phyloP scores from a whole-genome alignment of 495 filamentous ascomycete genomes.

The Mytilinidion resinicola region DNA sequence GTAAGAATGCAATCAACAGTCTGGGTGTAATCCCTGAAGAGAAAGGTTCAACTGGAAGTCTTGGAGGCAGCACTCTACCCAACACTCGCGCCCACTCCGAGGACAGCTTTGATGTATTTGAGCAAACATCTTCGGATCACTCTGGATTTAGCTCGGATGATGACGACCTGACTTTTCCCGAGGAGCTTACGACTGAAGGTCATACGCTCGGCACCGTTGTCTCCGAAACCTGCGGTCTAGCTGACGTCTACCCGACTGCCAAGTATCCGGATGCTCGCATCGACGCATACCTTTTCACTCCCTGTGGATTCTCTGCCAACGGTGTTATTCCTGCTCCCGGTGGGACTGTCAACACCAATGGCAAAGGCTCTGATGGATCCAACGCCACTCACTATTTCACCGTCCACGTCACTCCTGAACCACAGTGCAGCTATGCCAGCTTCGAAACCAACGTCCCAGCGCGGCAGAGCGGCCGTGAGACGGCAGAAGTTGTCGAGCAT shows the following conservation, averaged over 20 bases:
- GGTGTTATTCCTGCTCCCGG: conserved; percentile 83
- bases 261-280: conserved; percentile 90
- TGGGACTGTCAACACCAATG: conserved; percentile 39
- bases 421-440: conserved; percentile 95
- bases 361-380: conserved; percentile 23
- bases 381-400: conserved; percentile 87
- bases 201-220: conserved; percentile 91
- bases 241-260: conserved; percentile 78
- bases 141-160: conserved; percentile 52
- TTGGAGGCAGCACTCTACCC: conserved; percentile 40
- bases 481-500: conserved; percentile 83
- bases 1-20: conserved; percentile 45
- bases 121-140: conserved; percentile 65
- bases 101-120: conserved; percentile 71
- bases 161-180: conserved; percentile 51
- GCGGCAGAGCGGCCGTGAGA: conserved; percentile 78
- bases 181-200: conserved; percentile 83
- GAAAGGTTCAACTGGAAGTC: conserved; percentile 31
- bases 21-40: conserved; percentile 41
- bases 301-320: conserved; percentile 97
- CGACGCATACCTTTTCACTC: conserved; percentile 93
- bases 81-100: conserved; percentile 31
- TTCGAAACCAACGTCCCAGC: conserved; percentile 99
- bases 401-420: conserved; percentile 96
- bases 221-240: conserved; percentile 82